Conservation (phyloP, 306 rosid species). For the Medicago lupulina region DNA sequence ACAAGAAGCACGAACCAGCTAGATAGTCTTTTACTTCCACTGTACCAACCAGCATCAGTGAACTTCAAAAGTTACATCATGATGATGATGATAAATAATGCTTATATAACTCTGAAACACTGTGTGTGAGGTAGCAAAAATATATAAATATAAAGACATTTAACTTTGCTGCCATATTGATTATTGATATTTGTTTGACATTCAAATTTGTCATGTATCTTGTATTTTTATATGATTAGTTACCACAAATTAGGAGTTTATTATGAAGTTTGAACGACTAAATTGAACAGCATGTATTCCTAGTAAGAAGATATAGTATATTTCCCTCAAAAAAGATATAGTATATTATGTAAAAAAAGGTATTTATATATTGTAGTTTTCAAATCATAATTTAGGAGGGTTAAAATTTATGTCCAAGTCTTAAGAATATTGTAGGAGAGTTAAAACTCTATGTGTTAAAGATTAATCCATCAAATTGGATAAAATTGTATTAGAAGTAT, state of each 20-base stretch:
- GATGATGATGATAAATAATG: background rate
- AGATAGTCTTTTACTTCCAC: conserved; percentile 50
- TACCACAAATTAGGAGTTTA: conserved; percentile 27
- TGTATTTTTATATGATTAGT: conserved; percentile 18
- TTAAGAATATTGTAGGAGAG: no score
- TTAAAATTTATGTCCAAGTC: no score
- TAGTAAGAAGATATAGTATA: background rate
- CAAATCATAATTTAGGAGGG: no score
- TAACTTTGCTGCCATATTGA: background rate
- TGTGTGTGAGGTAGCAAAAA: background rate
- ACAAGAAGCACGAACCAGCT: conserved; percentile 43
- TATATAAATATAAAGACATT: background rate
- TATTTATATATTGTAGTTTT: no score
- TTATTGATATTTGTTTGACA: background rate
- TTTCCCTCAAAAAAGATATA: no score
- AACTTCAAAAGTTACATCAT: conserved; percentile 22
- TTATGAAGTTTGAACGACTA: background rate
- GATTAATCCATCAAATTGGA: no score
- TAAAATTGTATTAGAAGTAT: no score
- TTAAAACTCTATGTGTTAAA: no score
- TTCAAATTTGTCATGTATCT: background rate
- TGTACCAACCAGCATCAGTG: conserved; percentile 33
- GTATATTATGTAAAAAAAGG: background rate
- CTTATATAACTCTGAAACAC: background rate
- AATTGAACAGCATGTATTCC: conserved; percentile 12